phyloP scores from a whole-genome alignment of 192 early-diverging fungal species.

The Umbelopsis ramanniana region DNA sequence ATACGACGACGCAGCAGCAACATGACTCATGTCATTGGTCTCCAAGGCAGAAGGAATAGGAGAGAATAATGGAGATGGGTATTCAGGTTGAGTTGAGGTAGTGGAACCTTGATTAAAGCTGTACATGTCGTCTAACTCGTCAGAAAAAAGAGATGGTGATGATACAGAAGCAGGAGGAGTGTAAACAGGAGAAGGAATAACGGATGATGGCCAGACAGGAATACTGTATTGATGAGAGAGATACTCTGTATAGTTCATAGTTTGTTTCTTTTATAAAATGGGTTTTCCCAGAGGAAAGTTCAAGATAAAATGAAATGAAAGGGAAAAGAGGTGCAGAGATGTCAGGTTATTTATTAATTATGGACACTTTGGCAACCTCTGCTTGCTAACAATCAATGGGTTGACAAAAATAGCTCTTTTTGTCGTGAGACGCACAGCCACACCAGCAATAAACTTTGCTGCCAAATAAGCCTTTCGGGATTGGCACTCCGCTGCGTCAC shows the following conservation, averaged over 20 bases:
- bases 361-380: not conserved
- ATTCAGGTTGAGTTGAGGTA: not conserved
- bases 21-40: not conserved
- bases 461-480: not conserved
- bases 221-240: slow-evolving; percentile 22
- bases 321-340: not conserved
- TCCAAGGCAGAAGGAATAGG: not conserved
- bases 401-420: slow-evolving; percentile 22
- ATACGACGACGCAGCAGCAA: not conserved
- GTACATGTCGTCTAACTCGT: slow-evolving; percentile 16
- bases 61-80: slow-evolving; percentile 12
- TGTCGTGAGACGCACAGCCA: slow-evolving; percentile 12
- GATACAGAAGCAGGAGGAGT: slow-evolving; percentile 18
- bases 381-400: slow-evolving; percentile 18
- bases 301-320: not conserved
- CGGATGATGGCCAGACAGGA: slow-evolving; percentile 18
- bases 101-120: slow-evolving; percentile 1
- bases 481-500: not conserved
- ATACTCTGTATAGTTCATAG: slow-evolving; percentile 8
- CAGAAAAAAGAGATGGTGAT: slow-evolving; percentile 14
- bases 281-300: not conserved
- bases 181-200: slow-evolving; percentile 10
- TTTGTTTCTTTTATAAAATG: not conserved
- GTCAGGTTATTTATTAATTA: slow-evolving; percentile 18
- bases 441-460: slow-evolving; percentile 5